phyloP scores from a whole-genome alignment of 805 yeast species.

The Saccharomyces eubayanus region DNA sequence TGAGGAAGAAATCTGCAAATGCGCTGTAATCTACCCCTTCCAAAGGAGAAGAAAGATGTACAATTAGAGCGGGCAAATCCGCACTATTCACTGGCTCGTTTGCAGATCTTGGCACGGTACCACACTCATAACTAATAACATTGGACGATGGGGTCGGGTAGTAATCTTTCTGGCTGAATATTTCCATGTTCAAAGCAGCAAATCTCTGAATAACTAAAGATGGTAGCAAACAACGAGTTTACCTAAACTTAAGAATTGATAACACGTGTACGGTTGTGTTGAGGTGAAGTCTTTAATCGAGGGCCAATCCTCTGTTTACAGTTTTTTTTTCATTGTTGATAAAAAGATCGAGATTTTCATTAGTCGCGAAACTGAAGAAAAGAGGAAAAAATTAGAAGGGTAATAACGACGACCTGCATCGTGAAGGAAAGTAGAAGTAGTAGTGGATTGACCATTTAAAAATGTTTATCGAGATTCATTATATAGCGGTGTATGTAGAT shows the following conservation, averaged over 20 bases:
- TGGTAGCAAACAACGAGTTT: background rate
- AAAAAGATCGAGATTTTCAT: background rate
- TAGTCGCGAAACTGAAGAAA: background rate
- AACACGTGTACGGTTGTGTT: background rate
- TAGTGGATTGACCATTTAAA: background rate
- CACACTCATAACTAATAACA: conserved; percentile 18
- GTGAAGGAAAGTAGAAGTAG: background rate
- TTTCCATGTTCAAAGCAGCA: conserved; percentile 10
- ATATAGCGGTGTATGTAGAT: background rate
- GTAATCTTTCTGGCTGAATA: conserved; percentile 20
- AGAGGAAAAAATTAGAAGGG: background rate
- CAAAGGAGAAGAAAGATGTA: conserved; percentile 60
- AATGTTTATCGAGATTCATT: background rate
- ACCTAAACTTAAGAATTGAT: background rate
- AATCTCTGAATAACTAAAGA: background rate
- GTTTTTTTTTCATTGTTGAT: background rate
- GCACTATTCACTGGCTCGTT: conserved; percentile 16
- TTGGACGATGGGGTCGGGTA: conserved; percentile 25
- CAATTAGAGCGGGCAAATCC: conserved; percentile 36
- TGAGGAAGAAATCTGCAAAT: conserved; percentile 77
- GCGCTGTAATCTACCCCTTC: conserved; percentile 65
- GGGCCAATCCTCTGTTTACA: background rate
- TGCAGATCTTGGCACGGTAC: conserved; percentile 1
- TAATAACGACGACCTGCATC: background rate
- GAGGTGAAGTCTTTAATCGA: background rate